These are phyloP conservation scores for Chlorella sp. DNA, from an alignment of 139 green algal species.

Conservation along the genomic window DNA sequence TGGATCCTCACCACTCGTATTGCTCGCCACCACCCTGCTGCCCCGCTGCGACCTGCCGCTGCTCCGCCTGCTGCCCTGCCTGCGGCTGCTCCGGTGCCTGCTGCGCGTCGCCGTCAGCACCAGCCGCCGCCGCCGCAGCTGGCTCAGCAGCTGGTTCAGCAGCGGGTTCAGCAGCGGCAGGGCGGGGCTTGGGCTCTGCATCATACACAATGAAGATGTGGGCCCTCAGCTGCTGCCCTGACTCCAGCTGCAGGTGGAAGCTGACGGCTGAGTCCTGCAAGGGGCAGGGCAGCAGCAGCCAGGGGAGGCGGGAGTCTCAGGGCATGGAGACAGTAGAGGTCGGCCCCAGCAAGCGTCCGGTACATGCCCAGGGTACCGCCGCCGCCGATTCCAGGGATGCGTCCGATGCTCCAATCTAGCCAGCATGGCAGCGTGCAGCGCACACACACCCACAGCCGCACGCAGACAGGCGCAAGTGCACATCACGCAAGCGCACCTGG, in stretches of 20 bases:
- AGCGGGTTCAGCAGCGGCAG: background rate
- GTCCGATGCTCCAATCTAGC: no score
- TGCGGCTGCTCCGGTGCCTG: background rate
- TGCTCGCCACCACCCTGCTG: background rate
- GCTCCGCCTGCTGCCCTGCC: background rate
- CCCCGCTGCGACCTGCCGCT: background rate
- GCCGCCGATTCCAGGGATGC: no score
- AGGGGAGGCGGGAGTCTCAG: no score
- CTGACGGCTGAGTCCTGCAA: slow-evolving; percentile 45
- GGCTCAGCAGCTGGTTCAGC: background rate
- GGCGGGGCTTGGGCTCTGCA: background rate
- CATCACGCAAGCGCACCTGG: background rate
- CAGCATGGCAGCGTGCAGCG: no score
- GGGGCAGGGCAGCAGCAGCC: background rate
- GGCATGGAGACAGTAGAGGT: no score
- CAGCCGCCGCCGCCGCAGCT: no score
- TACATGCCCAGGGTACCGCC: no score
- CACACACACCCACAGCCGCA: no score
- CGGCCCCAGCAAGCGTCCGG: no score
- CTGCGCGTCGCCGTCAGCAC: background rate
- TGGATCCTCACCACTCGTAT: background rate
- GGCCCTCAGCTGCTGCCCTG: slow-evolving; percentile 43
- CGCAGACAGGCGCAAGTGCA: background rate
- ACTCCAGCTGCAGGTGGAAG: slow-evolving; percentile 57
- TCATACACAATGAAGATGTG: slow-evolving; percentile 44